Conservation (phyloP, 2,329 filamentous ascomycete species). For the Penicillium digitatum region DNA sequence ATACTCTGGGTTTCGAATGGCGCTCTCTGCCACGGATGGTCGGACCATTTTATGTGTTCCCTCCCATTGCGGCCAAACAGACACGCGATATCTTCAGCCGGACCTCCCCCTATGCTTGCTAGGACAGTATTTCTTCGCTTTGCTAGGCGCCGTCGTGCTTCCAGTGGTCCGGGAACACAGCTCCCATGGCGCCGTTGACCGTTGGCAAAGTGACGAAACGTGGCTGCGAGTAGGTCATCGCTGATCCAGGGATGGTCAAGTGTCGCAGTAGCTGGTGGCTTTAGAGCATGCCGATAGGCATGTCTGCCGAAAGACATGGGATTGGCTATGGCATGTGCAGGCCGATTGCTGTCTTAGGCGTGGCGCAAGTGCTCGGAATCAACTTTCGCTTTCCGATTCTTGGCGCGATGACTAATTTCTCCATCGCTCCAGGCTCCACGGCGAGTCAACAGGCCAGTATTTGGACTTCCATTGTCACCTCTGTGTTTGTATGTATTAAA, state of each 20-base stretch:
- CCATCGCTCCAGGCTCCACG: neutral
- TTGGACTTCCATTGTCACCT: constrained; percentile 3
- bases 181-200: constrained; percentile 55
- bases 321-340: constrained; percentile 19
- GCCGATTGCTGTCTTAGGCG: constrained; percentile 20
- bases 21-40: constrained; percentile 24
- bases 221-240: constrained; percentile 43
- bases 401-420: constrained; percentile 25
- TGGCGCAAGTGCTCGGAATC: constrained; percentile 2
- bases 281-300: constrained; percentile 40
- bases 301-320: constrained; percentile 43
- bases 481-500: neutral
- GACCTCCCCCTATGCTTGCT: constrained; percentile 34
- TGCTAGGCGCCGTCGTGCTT: constrained; percentile 54
- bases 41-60: constrained; percentile 38
- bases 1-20: constrained; percentile 26
- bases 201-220: constrained; percentile 48
- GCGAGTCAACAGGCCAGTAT: constrained; percentile 7
- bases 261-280: constrained; percentile 24
- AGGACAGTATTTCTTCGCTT: constrained; percentile 54
- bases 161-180: constrained; percentile 59
- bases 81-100: constrained; percentile 38
- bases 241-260: constrained; percentile 45
- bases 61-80: constrained; percentile 42
- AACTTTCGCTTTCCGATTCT: constrained; percentile 17